A percentile compares a stretch with the other conserved stretches of the same genome.
Evolutionary conservation across 1,284 basidiomycete species (phyloP).

Genomic region (Gomphus bonarii): DNA sequence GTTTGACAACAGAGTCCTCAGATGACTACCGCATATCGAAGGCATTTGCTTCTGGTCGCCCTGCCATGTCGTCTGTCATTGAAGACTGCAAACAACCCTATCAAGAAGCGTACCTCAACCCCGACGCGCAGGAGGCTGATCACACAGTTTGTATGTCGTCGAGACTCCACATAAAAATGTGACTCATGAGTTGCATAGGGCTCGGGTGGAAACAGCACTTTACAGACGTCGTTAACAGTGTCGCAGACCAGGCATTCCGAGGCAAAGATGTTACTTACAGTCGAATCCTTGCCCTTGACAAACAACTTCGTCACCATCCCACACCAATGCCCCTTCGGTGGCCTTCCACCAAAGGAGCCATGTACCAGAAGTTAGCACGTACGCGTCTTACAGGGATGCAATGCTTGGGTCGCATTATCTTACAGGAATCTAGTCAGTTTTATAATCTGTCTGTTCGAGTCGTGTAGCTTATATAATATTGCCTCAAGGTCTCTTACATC

Average conservation of each 20-base stretch:
- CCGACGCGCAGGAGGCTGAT: constrained; percentile 4
- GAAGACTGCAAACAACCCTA: constrained; percentile 9
- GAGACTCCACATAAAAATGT: not conserved
- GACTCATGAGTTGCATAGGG: constrained; percentile 2
- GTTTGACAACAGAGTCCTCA: not conserved
- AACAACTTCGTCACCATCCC: constrained; percentile 9
- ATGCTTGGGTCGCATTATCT: constrained; percentile 9
- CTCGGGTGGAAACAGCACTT: constrained; percentile 12
- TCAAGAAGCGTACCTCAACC: constrained; percentile 7
- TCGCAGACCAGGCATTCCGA: constrained; percentile 9
- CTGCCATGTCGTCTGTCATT: constrained; percentile 4
- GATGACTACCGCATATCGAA: not conserved
- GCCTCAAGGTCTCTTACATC: constrained; percentile 4
- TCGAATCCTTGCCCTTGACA: constrained; percentile 7
- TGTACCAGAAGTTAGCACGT: constrained; percentile 11
- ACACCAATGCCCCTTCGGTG: constrained; percentile 6
- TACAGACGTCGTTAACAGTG: constrained; percentile 9
- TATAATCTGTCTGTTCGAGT: not conserved
- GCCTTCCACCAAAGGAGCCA: constrained; percentile 10
- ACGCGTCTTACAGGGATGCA: constrained; percentile 9
- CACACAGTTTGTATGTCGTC: constrained; percentile 5
- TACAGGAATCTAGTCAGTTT: constrained; percentile 7
- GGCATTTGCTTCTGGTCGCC: constrained; percentile 9
- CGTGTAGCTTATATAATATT: not conserved
- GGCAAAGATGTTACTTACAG: constrained; percentile 8